Evolutionary conservation across 148 eudicot species (phyloP), one percentile per base, ranked within the genome.

Genomic region (Fagopyrum esculentum): DNA sequence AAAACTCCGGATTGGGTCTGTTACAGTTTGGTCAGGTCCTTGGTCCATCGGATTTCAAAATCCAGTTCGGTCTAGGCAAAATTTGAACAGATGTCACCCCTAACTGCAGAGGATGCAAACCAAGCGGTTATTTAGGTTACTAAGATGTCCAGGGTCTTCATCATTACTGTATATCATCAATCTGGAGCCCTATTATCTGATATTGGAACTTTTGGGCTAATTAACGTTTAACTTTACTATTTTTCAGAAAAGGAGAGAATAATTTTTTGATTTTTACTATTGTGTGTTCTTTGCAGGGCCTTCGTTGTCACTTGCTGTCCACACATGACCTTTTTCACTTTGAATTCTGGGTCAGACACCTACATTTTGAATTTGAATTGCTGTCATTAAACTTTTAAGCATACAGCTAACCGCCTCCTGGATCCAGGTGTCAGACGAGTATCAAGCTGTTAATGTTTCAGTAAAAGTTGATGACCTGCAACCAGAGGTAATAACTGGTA

Each of bases 241-340:
- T 35, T 35, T 35, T 35, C 40, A 35, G 40, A 35, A 35, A 35
- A 35, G 40, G 40, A 35, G 40, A 35, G 40, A 35, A 35, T 35
- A 22, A 22, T 35, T 35, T 35, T 35, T 35, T 7, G 3, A 49
- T 13, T n/a, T 40, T 66, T 13, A 43, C 3, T 40, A 43, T 77
- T 51, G 45, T 75, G 47, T 70, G 76, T 29, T 73, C 66, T 61
- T 78, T 81, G 63, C 85, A 95, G 98, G 98, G 97, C 75, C 87
- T 95, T 66, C 85, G 88, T 72, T 79, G 22, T 73, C 98, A 95
- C 85, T 84, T 95, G 82, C 64, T 59, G 60, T 69, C 96, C 29
- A 92, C 90, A 22, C 98, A 95, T 78, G 98, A 92, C 81, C 91
- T 92, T 47, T 92, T 95, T 87, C 87, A 83, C 80, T 95, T 81